phyloP scores from a whole-genome alignment of 345 rosid genomes.

The Hibiscus mutabilis region DNA sequence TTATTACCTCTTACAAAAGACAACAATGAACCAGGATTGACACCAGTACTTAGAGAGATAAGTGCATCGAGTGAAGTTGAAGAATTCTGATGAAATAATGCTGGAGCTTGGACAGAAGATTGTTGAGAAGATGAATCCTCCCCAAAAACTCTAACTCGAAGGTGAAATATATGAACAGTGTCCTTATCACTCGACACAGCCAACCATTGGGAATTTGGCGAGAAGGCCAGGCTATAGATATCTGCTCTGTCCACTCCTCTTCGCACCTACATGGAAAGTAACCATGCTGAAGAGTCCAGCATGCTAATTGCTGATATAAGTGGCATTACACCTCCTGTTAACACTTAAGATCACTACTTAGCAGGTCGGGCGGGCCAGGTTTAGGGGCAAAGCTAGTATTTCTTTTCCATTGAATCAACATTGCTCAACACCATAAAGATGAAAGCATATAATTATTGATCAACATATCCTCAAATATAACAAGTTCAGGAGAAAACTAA shows the following conservation, averaged over 20 bases:
- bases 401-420: neutral
- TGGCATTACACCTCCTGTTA: neutral
- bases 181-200: constrained; percentile 90
- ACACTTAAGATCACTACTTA: neutral
- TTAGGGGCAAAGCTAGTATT: neutral
- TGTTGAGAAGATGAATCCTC: constrained; percentile 49
- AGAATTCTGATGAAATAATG: constrained; percentile 39
- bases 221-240: constrained; percentile 69
- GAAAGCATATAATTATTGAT: neutral
- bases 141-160: constrained; percentile 66
- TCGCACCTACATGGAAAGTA: constrained; percentile 50
- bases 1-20: constrained; percentile 79
- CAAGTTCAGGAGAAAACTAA: neutral
- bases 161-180: constrained; percentile 80
- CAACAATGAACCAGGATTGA: constrained; percentile 74
- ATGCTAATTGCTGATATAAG: neutral
- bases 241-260: constrained; percentile 92
- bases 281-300: constrained; percentile 12
- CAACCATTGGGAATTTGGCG: constrained; percentile 76
- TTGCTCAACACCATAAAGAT: neutral
- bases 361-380: neutral
- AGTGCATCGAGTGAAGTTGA: constrained; percentile 61
- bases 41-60: constrained; percentile 57
- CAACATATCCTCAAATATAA: neutral
- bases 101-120: constrained; percentile 29